phyloP scores from a whole-genome alignment of 371 early-diverging fungal species.

The Mucor indicus region DNA sequence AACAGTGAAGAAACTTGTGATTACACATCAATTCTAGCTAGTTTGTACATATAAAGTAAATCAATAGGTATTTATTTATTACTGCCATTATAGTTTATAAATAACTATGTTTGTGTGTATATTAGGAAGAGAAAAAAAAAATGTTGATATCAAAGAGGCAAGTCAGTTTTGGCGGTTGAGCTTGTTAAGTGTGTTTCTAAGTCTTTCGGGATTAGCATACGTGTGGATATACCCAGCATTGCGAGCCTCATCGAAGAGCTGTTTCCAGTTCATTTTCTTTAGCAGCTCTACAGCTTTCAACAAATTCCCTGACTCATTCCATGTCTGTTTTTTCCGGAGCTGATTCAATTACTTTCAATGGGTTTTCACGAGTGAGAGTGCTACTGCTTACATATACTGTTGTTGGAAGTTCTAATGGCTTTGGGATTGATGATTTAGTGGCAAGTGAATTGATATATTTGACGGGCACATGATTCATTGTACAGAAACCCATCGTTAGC shows the following conservation, averaged over 20 bases:
- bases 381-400: constrained; percentile 10
- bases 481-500: constrained; percentile 12
- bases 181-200: constrained; percentile 18
- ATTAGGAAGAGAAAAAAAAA: too few relatives aligned
- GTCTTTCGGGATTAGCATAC: constrained; percentile 15
- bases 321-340: constrained; percentile 9
- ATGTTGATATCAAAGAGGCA: too few relatives aligned
- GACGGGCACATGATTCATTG: constrained; percentile 13
- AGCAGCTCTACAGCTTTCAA: constrained; percentile 10
- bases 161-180: too few relatives aligned
- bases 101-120: too few relatives aligned
- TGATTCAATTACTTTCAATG: constrained; percentile 9
- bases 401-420: constrained; percentile 9
- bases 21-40: too few relatives aligned
- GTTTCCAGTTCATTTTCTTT: constrained; percentile 17
- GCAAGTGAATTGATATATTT: constrained; percentile 8
- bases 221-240: constrained; percentile 13
- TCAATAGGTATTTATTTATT: too few relatives aligned
- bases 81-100: too few relatives aligned
- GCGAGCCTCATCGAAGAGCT: constrained; percentile 12
- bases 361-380: constrained; percentile 3
- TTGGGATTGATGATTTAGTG: constrained; percentile 6
- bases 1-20: too few relatives aligned
- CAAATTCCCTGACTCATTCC: constrained; percentile 15
- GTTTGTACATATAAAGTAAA: too few relatives aligned